Evolutionary conservation across 441 rosid genomes (phyloP), one percentile per base, ranked within the genome.

Genomic region (Arabidopsis lyrata): DNA sequence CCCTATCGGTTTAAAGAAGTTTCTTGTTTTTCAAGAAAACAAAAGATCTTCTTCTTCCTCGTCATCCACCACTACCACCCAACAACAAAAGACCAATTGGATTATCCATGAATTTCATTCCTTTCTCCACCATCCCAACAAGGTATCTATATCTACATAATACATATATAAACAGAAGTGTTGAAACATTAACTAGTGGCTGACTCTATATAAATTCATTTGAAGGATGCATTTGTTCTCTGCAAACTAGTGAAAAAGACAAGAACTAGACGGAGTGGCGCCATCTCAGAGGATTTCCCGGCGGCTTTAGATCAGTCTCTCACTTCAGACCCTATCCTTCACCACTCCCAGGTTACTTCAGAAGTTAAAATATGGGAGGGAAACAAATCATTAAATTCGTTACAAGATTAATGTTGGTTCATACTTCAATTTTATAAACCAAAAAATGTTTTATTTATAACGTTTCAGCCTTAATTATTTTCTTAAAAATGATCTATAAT

Each of bases 81-180:
- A 64, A 36, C 77, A 47, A 35, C 32, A 66, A 34, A 73, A 54
- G 8, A 13, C 18, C 36, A 29, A 44, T 38, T 74, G 78, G 78
- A 66, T 39, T 35, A 74, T 74, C 53, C 78, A 74, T 74, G 78
- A 74, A 39, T 74, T 66, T 32, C 78, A 66, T 58, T 74, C 78
- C 62, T 58, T 66, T 57, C 29, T 66, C 55, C 45, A 59, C n/a
- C 78, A 74, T 8, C 78, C 72, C 29, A 66, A 66, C 34, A 57
- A 74, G 78, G 78, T 68, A 68, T 2, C 5, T 36, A 11, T 54
- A 47, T 5, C 15, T 44, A 35, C 1, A 47, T 32, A 1, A 7
- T 63, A 14, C 11, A 42, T 63, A 0, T 15, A 65, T 2, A 49
- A 11, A 22, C 24, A 35, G 9, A 29, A 10, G 15, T 22, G 5